Base-by-base conservation (phyloP, 805 yeast genomes). In the Candida yuanshanica region DNA sequence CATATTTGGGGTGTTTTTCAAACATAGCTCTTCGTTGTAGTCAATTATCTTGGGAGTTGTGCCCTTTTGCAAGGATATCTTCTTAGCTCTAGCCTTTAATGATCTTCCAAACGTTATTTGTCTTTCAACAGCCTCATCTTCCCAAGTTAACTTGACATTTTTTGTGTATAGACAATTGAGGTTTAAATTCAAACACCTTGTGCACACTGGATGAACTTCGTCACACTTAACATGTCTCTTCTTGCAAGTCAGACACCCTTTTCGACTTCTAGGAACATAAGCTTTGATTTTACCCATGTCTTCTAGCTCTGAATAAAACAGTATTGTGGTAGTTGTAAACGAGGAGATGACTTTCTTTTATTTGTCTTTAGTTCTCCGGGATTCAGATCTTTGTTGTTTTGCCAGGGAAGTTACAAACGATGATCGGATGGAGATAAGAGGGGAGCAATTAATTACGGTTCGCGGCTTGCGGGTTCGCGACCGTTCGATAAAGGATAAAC, bases 221-320 rank as follows among this genome's bases (percentile, higher is more conserved):
- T 60, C 64, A 45, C 79, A 74, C 52, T 74, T 74, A 46, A 74
- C 77, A 36, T 75, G 58, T 37, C 80, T 58, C 40, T 61, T 60
- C 51, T 72, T 72, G 56, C 79, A 74, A 26, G 72, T 70, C 14
- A 67, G 60, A 46, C 79, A 74, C 4, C 79, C 79, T 8, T 60
- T 68, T 56, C 56, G 61, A 46, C 60, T 69, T 55, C 59, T 59
- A 47, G 51, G 13, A 8, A 44, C 39, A 36, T 47, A 49, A 12
- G 48, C 60, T 60, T 50, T 58, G 32, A 44, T 29, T 17, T 33
- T 36, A 2, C 55, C 57, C 56, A 54, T 65, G 1, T 4, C 14
- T 20, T n/a, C n/a, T n/a, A n/a, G n/a, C n/a, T n/a, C n/a, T n/a
- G n/a, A n/a, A n/a, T n/a, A n/a, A n/a, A n/a, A n/a, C n/a, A n/a